Conservation (phyloP, 2,329 filamentous ascomycete genomes). For the Sporothrix schenckii region DNA sequence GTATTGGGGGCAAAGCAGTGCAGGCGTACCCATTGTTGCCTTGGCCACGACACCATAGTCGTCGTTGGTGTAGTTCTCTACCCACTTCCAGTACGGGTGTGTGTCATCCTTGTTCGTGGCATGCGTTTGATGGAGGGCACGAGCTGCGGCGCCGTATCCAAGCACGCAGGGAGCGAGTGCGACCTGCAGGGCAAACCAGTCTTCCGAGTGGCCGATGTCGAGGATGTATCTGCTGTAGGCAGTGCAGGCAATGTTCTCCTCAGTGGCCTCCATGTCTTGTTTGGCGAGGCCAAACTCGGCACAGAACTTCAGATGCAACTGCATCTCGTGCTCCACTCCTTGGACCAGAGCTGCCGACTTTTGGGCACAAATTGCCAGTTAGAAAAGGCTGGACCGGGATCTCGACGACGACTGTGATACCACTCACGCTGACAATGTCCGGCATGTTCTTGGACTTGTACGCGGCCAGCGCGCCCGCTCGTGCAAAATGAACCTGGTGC, state of each 20-base stretch:
- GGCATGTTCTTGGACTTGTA: conserved; percentile 79
- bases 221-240: conserved; percentile 60
- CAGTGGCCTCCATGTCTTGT: conserved; percentile 69
- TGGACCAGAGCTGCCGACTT: conserved; percentile 62
- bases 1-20: conserved; percentile 27
- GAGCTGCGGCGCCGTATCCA: conserved; percentile 82
- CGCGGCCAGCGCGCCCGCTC: conserved; percentile 80
- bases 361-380: background rate
- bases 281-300: conserved; percentile 75
- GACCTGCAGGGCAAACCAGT: conserved; percentile 85
- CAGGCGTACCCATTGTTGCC: conserved; percentile 65
- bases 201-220: conserved; percentile 83
- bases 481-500: conserved; percentile 67
- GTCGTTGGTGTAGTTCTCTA: conserved; percentile 81
- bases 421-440: conserved; percentile 69
- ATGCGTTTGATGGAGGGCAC: conserved; percentile 65
- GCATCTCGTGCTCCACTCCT: conserved; percentile 78
- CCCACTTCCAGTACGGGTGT: conserved; percentile 87
- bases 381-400: background rate
- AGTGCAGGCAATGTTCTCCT: conserved; percentile 67
- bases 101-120: conserved; percentile 60
- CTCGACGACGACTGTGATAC: background rate
- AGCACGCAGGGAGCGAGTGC: conserved; percentile 84
- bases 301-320: conserved; percentile 82
- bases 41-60: conserved; percentile 75